A percentile compares a stretch with the other conserved stretches of the same genome.
Evolutionary conservation across 371 early-diverging fungal genomes (phyloP).

Genomic region (Circinella umbellata): DNA sequence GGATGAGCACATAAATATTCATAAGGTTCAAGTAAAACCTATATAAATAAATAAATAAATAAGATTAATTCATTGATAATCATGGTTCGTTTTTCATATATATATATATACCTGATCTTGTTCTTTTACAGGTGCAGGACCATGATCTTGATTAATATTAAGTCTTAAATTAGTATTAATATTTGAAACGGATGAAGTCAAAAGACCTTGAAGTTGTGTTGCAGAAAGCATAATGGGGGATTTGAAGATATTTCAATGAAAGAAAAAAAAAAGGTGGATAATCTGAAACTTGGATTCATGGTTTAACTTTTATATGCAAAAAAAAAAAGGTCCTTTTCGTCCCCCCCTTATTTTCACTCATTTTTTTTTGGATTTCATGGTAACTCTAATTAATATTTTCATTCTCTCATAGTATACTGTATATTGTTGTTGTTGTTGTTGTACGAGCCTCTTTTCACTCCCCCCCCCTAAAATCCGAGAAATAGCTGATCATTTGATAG

Average conservation of each 20-base stretch:
- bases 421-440: too few relatives aligned
- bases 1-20: constrained; percentile 80
- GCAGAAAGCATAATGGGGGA: constrained; percentile 1
- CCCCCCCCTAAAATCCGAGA: too few relatives aligned
- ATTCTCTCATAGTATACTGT: too few relatives aligned
- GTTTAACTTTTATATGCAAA: too few relatives aligned
- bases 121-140: neutral
- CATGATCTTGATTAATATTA: constrained; percentile 1
- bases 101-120: constrained; percentile 8
- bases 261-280: constrained; percentile 4
- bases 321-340: too few relatives aligned
- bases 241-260: neutral
- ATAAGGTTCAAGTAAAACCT: constrained; percentile 82
- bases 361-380: too few relatives aligned
- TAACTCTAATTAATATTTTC: too few relatives aligned
- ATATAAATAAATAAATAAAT: neutral
- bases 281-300: constrained; percentile 3
- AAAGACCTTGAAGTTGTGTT: constrained; percentile 1
- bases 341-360: too few relatives aligned
- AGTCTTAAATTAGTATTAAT: neutral
- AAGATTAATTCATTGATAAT: too few relatives aligned
- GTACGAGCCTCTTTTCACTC: too few relatives aligned
- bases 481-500: neutral
- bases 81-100: too few relatives aligned
- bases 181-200: constrained; percentile 3